phyloP scores from a whole-genome alignment of 2,329 filamentous ascomycete species.

The Aspergillus carbonarius region DNA sequence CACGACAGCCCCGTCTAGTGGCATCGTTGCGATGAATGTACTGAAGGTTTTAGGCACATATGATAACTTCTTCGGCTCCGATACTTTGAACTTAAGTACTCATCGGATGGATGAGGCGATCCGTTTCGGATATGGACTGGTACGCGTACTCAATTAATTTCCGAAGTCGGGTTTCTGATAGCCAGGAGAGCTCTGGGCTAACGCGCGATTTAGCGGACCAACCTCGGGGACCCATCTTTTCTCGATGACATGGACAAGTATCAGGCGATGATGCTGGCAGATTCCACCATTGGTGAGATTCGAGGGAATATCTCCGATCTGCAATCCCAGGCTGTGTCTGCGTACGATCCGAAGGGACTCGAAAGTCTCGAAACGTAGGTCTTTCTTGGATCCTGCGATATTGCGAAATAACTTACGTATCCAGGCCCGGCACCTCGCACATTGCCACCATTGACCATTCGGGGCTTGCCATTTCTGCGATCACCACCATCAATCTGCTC shows the following conservation, averaged over 20 bases:
- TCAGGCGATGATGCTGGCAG: constrained; percentile 67
- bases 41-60: constrained; percentile 85
- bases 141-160: constrained; percentile 15
- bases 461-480: constrained; percentile 76
- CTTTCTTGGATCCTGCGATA: not conserved
- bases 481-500: constrained; percentile 82
- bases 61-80: constrained; percentile 58
- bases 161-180: not conserved
- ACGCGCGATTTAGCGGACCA: constrained; percentile 56
- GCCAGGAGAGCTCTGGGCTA: not conserved
- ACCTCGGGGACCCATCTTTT: constrained; percentile 79
- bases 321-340: constrained; percentile 67
- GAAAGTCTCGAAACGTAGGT: constrained; percentile 63
- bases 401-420: not conserved
- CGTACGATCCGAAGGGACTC: constrained; percentile 69
- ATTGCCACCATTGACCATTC: constrained; percentile 65
- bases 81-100: constrained; percentile 64
- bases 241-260: constrained; percentile 62
- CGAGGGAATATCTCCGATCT: constrained; percentile 69
- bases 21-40: constrained; percentile 70
- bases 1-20: constrained; percentile 72
- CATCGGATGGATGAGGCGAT: constrained; percentile 87
- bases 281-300: constrained; percentile 58
- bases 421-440: constrained; percentile 53
- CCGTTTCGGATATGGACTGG: constrained; percentile 77